Percentiles rank a stretch among this genome's conserved stretches.
Conservation (phyloP, 805 yeast genomes). For the Starmera caribaea region DNA sequence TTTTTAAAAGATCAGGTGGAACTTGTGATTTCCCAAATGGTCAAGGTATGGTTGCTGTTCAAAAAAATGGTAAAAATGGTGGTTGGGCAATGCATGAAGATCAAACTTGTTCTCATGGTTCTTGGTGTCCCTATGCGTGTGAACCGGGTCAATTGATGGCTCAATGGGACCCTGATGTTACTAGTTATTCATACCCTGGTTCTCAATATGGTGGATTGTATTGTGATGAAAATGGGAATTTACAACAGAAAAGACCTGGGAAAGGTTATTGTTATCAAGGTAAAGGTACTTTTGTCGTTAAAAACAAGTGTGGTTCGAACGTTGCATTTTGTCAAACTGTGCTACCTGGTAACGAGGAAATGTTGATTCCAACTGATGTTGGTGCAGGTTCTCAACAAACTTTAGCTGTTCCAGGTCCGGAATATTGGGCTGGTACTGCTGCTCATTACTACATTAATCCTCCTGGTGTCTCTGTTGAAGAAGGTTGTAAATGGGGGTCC, state of each 20-base stretch:
- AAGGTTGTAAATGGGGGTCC: conserved; percentile 83
- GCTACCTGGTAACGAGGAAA: conserved; percentile 88
- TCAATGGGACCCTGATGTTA: conserved; percentile 78
- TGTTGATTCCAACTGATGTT: conserved; percentile 78
- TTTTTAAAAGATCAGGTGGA: conserved; percentile 24
- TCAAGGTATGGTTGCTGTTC: conserved; percentile 62
- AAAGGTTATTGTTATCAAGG: conserved; percentile 68
- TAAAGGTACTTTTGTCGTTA: conserved; percentile 57
- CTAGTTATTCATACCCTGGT: conserved; percentile 65
- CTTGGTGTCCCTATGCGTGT: conserved; percentile 88
- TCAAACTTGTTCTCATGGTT: conserved; percentile 63
- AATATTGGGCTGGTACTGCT: conserved; percentile 80
- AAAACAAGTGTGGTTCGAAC: conserved; percentile 42
- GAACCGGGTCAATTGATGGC: conserved; percentile 80
- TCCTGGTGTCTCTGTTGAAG: conserved; percentile 68
- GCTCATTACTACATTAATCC: conserved; percentile 81
- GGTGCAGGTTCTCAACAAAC: conserved; percentile 35
- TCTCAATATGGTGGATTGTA: conserved; percentile 78
- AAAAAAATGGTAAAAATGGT: conserved; percentile 45
- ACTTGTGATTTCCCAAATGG: conserved; percentile 61
- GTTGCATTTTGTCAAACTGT: conserved; percentile 92
- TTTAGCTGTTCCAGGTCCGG: conserved; percentile 78
- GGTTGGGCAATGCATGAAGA: conserved; percentile 88
- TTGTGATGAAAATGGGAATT: conserved; percentile 62
- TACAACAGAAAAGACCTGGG: conserved; percentile 50